These are phyloP conservation scores for Candida montana DNA, from an alignment of 805 yeast species.

Conservation along the genomic window DNA sequence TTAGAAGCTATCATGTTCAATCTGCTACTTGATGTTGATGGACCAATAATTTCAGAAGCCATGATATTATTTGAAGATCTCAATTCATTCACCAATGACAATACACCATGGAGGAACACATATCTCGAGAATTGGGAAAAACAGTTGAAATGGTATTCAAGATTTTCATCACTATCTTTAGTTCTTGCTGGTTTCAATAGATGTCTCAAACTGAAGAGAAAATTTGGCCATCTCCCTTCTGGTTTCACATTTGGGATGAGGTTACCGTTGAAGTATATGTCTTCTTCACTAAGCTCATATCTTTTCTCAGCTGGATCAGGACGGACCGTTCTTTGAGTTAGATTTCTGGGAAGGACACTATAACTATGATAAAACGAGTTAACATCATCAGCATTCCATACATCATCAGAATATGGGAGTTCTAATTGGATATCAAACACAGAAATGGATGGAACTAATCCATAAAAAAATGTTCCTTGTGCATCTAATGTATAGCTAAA, in stretches of 20 bases:
- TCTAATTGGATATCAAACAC: conserved; percentile 39
- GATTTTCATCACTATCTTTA: conserved; percentile 7
- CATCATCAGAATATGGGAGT: conserved; percentile 40
- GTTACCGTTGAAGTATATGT: conserved; percentile 12
- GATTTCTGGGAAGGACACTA: background rate
- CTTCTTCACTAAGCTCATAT: conserved; percentile 13
- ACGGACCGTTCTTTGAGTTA: conserved; percentile 3
- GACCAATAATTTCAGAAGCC: conserved; percentile 2
- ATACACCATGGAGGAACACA: conserved; percentile 30
- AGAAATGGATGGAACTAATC: conserved; percentile 25
- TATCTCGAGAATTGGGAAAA: conserved; percentile 31
- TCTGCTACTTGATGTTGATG: conserved; percentile 20
- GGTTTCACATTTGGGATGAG: conserved; percentile 24
- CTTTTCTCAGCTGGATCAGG: background rate
- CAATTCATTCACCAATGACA: conserved; percentile 25
- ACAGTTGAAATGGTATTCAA: conserved; percentile 30
- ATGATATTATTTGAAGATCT: conserved; percentile 15
- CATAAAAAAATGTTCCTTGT: conserved; percentile 32
- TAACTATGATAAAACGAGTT: conserved; percentile 15
- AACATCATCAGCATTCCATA: conserved; percentile 34
- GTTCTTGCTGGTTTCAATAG: conserved; percentile 27
- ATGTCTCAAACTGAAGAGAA: conserved; percentile 30
- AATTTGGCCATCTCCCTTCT: conserved; percentile 33
- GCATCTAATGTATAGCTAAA: conserved; percentile 39
- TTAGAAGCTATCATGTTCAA: conserved; percentile 24